These are phyloP conservation scores for Chaetomium sp. DNA, from an alignment of 2,329 filamentous ascomycete genomes.

Conservation along the genomic window DNA sequence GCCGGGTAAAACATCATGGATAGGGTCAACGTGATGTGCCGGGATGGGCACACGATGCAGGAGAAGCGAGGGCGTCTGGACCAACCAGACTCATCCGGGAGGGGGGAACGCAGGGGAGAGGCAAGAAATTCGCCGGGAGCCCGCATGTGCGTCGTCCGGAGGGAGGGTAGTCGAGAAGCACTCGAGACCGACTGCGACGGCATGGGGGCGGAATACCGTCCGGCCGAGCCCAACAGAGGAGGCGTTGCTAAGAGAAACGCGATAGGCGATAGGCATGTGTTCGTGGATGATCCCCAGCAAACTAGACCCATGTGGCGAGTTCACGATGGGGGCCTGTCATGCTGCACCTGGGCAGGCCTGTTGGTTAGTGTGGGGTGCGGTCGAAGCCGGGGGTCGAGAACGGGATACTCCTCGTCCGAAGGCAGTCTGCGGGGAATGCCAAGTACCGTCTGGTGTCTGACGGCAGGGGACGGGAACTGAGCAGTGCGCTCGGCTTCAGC, in stretches of 20 bases:
- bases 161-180: conserved; percentile 26
- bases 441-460: conserved; percentile 27
- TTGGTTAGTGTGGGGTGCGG: not conserved
- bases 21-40: conserved; percentile 24
- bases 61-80: conserved; percentile 6
- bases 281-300: conserved; percentile 4
- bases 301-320: not conserved
- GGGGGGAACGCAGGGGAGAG: conserved; percentile 1
- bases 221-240: conserved; percentile 32
- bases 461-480: not conserved
- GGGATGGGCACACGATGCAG: conserved; percentile 25
- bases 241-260: conserved; percentile 31
- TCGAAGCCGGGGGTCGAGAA: conserved; percentile 6
- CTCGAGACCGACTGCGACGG: conserved; percentile 31
- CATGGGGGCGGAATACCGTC: conserved; percentile 35
- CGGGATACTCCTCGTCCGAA: conserved; percentile 23
- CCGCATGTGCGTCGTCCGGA: conserved; percentile 16
- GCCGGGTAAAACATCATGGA: conserved; percentile 40
- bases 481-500: not conserved
- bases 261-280: conserved; percentile 7
- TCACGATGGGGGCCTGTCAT: conserved; percentile 9
- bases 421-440: conserved; percentile 4
- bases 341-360: not conserved
- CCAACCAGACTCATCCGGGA: conserved; percentile 3
- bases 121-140: conserved; percentile 18